Percentiles rank a stretch among this genome's conserved stretches.
These are phyloP conservation scores for Saccharomyces uvarum DNA, from an alignment of 1,139 yeast genomes.

Conservation along the genomic window DNA sequence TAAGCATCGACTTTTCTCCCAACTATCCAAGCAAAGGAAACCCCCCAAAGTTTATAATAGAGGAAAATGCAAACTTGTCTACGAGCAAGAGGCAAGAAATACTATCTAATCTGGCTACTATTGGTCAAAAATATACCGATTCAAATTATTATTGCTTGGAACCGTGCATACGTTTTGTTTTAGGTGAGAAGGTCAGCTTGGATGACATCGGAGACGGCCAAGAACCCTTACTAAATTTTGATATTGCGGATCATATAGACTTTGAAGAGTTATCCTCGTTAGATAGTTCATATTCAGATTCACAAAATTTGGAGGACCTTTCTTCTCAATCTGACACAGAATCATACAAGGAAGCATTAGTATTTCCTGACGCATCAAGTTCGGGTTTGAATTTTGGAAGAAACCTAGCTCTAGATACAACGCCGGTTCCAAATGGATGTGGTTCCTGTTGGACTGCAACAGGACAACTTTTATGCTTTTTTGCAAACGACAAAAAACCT, in stretches of 20 bases:
- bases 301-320: slow-evolving; percentile 22
- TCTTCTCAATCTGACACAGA: slow-evolving; percentile 24
- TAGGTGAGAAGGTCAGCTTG: slow-evolving; percentile 72
- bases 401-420: slow-evolving; percentile 52
- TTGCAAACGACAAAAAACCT: slow-evolving; percentile 47
- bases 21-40: slow-evolving; percentile 56
- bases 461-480: slow-evolving; percentile 77
- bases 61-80: slow-evolving; percentile 65
- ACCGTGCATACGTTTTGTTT: slow-evolving; percentile 62
- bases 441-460: slow-evolving; percentile 82
- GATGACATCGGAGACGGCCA: slow-evolving; percentile 30
- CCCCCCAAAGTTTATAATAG: slow-evolving; percentile 56
- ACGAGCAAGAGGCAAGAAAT: slow-evolving; percentile 40
- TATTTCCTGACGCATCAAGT: slow-evolving; percentile 12
- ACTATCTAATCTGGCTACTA: slow-evolving; percentile 43
- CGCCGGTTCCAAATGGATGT: slow-evolving; percentile 89
- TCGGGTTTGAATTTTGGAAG: slow-evolving; percentile 12
- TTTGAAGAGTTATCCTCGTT: slow-evolving; percentile 29
- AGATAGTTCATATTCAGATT: slow-evolving; percentile 25
- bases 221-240: slow-evolving; percentile 25
- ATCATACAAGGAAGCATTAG: slow-evolving; percentile 22
- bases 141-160: slow-evolving; percentile 67
- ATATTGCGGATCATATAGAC: slow-evolving; percentile 25
- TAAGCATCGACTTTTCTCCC: slow-evolving; percentile 60
- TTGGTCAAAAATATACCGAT: slow-evolving; percentile 51